phyloP scores from a whole-genome alignment of 495 filamentous ascomycete species.

The Apodospora peruviana region DNA sequence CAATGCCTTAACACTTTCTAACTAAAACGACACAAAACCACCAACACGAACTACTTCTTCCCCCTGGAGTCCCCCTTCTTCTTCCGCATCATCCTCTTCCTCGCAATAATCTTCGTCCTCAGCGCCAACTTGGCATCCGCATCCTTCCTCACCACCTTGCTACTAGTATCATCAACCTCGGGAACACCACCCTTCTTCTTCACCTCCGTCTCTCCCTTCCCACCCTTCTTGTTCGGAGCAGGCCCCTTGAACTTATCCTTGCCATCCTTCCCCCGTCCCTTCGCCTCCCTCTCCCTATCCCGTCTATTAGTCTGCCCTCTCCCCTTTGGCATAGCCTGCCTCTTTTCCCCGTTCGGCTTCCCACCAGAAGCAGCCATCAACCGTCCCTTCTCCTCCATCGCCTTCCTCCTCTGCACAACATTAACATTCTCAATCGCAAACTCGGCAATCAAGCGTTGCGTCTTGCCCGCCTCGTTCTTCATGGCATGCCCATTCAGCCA shows the following conservation, averaged over 20 bases:
- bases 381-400: constrained; percentile 55
- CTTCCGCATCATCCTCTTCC: constrained; percentile 44
- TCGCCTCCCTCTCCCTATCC: constrained; percentile 9
- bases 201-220: not conserved
- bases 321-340: constrained; percentile 2
- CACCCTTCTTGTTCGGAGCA: constrained; percentile 2
- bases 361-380: not conserved
- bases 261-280: constrained; percentile 7
- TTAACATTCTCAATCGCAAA: constrained; percentile 99
- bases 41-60: too few species aligned
- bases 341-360: constrained; percentile 35
- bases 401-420: constrained; percentile 73
- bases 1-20: too few species aligned
- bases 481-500: constrained; percentile 86
- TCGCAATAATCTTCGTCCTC: constrained; percentile 42
- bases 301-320: constrained; percentile 6
- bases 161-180: not conserved
- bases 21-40: too few species aligned
- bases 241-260: constrained; percentile 19
- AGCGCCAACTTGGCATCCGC: constrained; percentile 30
- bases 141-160: constrained; percentile 20
- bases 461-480: constrained; percentile 42
- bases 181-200: constrained; percentile 9
- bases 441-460: constrained; percentile 76
- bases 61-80: constrained; percentile 40